Conservation (phyloP, 1,139 yeast genomes). For the Pichia kudriavzevii region DNA sequence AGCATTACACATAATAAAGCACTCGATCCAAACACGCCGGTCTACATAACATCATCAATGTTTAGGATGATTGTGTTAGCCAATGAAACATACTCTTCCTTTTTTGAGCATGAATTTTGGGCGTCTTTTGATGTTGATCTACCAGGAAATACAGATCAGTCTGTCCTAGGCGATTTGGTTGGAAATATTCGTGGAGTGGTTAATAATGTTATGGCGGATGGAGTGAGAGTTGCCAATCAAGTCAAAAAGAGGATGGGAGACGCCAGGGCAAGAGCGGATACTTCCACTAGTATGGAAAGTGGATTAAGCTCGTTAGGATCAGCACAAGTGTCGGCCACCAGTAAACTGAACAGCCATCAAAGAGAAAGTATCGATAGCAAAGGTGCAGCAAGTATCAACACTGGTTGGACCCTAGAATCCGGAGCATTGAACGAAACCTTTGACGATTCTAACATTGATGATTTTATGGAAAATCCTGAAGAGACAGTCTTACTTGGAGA, state of each 20-base stretch:
- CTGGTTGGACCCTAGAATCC: constrained; percentile 13
- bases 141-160: constrained; percentile 33
- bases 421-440: constrained; percentile 8
- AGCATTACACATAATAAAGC: constrained; percentile 61
- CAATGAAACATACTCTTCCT: constrained; percentile 83
- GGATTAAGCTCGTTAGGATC: constrained; percentile 6
- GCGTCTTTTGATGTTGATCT: constrained; percentile 61
- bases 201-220: constrained; percentile 88
- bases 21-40: constrained; percentile 70
- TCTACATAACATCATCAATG: constrained; percentile 72
- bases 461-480: constrained; percentile 6
- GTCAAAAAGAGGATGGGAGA: constrained; percentile 84
- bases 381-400: constrained; percentile 16
- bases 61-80: constrained; percentile 93
- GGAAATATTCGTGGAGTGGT: constrained; percentile 78
- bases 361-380: constrained; percentile 13
- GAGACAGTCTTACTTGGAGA: constrained; percentile 2
- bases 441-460: constrained; percentile 10
- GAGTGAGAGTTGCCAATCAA: constrained; percentile 80
- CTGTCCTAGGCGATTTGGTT: constrained; percentile 25
- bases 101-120: constrained; percentile 64
- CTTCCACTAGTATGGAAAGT: constrained; percentile 9
- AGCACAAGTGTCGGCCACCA: background rate
- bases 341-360: constrained; percentile 8
- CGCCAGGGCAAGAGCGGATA: constrained; percentile 25